These are phyloP conservation scores for Myochromella boudieri DNA, from an alignment of 768 basidiomycete species.

Conservation along the genomic window DNA sequence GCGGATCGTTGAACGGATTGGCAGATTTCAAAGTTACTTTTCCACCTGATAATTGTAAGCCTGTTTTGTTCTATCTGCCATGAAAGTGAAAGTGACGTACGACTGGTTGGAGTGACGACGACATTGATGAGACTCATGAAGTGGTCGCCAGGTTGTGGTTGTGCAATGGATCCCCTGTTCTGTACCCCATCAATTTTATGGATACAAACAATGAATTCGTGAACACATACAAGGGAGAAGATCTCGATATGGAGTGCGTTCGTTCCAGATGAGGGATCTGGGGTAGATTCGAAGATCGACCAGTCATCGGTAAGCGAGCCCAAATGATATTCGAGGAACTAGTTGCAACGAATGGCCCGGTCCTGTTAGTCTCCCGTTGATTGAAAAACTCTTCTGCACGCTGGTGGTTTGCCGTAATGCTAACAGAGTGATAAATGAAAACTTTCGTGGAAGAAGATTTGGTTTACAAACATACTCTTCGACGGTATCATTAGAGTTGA, in stretches of 20 bases:
- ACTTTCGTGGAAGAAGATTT: no score
- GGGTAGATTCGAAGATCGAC: constrained; percentile 12
- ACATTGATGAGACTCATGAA: constrained; percentile 1
- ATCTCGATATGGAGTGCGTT: constrained; percentile 18
- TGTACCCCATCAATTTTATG: neutral
- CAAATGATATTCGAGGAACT: constrained; percentile 20
- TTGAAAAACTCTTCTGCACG: constrained; percentile 11
- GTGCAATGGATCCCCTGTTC: neutral
- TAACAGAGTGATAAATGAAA: neutral
- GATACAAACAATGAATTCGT: neutral
- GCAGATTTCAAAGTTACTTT: constrained; percentile 31
- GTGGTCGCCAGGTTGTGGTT: neutral
- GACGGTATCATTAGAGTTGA: constrained; percentile 26
- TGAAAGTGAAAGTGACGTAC: neutral
- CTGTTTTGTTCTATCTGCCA: neutral
- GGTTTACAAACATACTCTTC: constrained; percentile 4
- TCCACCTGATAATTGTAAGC: constrained; percentile 22
- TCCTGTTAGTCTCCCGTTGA: constrained; percentile 17
- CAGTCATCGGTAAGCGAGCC: constrained; percentile 18
- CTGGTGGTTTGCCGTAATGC: constrained; percentile 2
- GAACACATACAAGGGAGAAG: neutral
- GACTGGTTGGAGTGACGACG: constrained; percentile 3
- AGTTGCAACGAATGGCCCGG: constrained; percentile 21
- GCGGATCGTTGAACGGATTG: constrained; percentile 37
- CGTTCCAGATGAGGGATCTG: constrained; percentile 27